These are phyloP conservation scores for Neopestalotiopsis rosae DNA, from an alignment of 2,329 filamentous ascomycete species.

Conservation along the genomic window DNA sequence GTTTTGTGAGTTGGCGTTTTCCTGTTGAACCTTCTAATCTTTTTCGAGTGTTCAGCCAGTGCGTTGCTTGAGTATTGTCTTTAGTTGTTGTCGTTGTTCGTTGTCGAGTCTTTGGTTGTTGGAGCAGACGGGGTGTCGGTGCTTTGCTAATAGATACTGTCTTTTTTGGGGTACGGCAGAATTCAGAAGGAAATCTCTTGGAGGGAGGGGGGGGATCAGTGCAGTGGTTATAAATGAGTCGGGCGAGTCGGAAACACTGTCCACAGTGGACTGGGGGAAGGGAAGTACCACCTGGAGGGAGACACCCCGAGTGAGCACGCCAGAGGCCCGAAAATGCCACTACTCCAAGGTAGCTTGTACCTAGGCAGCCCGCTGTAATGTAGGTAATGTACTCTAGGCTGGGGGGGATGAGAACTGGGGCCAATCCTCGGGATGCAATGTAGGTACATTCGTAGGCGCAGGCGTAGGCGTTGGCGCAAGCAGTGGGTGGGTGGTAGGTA, in stretches of 20 bases:
- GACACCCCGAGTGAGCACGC: slow-evolving; percentile 8
- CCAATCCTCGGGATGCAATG: neutral
- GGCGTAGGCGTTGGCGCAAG: no score
- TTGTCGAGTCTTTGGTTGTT: slow-evolving; percentile 10
- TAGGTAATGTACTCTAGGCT: neutral
- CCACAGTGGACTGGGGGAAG: slow-evolving; percentile 21
- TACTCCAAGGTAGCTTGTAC: neutral
- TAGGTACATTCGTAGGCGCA: neutral
- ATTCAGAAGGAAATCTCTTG: slow-evolving; percentile 35
- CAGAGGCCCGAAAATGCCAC: slow-evolving; percentile 8
- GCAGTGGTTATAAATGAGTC: slow-evolving; percentile 42
- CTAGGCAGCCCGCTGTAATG: slow-evolving; percentile 1
- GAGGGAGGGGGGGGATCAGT: slow-evolving; percentile 38
- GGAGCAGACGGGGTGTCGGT: neutral
- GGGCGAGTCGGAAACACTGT: slow-evolving; percentile 32
- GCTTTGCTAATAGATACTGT: slow-evolving; percentile 13
- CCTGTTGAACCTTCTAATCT: neutral
- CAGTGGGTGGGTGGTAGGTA: neutral
- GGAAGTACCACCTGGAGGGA: slow-evolving; percentile 12
- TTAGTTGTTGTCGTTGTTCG: neutral
- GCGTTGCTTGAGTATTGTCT: neutral
- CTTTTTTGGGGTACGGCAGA: slow-evolving; percentile 32
- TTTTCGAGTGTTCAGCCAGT: neutral
- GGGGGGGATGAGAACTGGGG: neutral
- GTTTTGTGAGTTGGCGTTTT: neutral